These are phyloP conservation scores for Kalmanozyma brasiliensis DNA, from an alignment of 1,284 basidiomycete species.

Conservation along the genomic window DNA sequence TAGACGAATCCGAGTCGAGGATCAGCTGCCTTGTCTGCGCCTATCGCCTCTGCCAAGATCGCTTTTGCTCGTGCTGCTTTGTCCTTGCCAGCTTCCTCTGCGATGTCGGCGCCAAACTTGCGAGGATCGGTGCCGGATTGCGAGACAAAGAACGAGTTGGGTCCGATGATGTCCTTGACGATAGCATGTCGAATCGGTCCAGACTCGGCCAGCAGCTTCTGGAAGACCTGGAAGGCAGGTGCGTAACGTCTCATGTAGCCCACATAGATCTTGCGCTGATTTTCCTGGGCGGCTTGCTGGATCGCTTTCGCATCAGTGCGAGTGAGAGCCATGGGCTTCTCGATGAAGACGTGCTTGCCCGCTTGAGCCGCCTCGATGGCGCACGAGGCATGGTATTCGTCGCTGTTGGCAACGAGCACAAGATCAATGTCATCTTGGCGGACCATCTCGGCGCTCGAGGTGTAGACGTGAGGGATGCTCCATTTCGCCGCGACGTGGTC, in stretches of 20 bases:
- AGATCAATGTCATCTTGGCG: conserved; percentile 62
- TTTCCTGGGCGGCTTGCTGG: conserved; percentile 22
- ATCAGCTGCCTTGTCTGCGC: conserved; percentile 34
- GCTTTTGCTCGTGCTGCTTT: conserved; percentile 19
- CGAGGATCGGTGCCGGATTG: conserved; percentile 67
- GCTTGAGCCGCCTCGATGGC: conserved; percentile 45
- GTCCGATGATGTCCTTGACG: conserved; percentile 70
- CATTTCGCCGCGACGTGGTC: conserved; percentile 65
- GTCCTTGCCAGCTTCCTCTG: conserved; percentile 17
- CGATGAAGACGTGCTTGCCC: conserved; percentile 55
- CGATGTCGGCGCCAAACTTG: conserved; percentile 62
- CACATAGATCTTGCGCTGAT: conserved; percentile 63
- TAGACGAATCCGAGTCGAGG: conserved; percentile 60
- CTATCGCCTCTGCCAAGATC: conserved; percentile 54
- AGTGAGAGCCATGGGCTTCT: conserved; percentile 58
- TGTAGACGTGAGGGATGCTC: conserved; percentile 47
- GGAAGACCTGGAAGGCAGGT: conserved; percentile 66
- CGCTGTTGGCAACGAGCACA: conserved; percentile 51
- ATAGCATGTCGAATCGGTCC: conserved; percentile 67
- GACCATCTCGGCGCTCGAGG: conserved; percentile 51
- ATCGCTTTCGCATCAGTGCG: conserved; percentile 39
- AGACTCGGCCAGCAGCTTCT: conserved; percentile 63
- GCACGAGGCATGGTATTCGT: conserved; percentile 50
- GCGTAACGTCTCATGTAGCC: conserved; percentile 70
- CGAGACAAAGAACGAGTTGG: conserved; percentile 68